These are phyloP conservation scores for Trichophyton simii DNA, from an alignment of 2,329 filamentous ascomycete species.

Conservation along the genomic window DNA sequence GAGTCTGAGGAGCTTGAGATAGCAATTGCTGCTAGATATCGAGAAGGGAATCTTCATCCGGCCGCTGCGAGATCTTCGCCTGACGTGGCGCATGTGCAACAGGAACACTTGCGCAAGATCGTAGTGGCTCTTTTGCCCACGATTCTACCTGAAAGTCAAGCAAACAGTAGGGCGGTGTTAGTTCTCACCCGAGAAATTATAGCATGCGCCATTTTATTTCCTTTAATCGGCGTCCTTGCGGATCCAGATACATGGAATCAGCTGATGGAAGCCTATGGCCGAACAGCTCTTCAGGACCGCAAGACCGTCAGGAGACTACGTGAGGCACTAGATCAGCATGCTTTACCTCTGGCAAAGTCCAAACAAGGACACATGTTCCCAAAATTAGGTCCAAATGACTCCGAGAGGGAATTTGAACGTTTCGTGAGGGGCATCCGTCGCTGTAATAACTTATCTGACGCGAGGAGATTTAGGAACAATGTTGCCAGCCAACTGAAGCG, in stretches of 20 bases:
- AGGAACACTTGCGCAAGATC: conserved; percentile 74
- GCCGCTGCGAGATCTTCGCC: conserved; percentile 73
- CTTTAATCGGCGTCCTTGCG: conserved; percentile 63
- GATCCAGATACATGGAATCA: conserved; percentile 98
- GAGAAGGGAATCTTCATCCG: conserved; percentile 73
- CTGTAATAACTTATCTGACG: conserved; percentile 83
- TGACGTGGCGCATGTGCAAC: conserved; percentile 72
- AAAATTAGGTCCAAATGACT: conserved; percentile 66
- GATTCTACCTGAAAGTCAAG: conserved; percentile 59
- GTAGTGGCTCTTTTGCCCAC: conserved; percentile 59
- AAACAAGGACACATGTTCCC: conserved; percentile 60
- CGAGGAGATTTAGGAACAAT: conserved; percentile 80
- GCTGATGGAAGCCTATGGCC: conserved; percentile 76
- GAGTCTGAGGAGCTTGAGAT: conserved; percentile 93
- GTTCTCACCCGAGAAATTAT: conserved; percentile 79
- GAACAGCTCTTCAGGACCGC: conserved; percentile 80
- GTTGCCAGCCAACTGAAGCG: conserved; percentile 83
- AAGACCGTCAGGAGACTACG: conserved; percentile 88
- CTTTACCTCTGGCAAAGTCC: conserved; percentile 60
- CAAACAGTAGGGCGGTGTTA: conserved; percentile 67
- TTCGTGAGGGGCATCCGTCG: conserved; percentile 84
- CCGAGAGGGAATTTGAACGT: conserved; percentile 83
- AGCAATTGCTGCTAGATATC: conserved; percentile 90
- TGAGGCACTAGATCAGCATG: conserved; percentile 85
- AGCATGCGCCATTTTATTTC: conserved; percentile 79